phyloP scores from a whole-genome alignment of 768 basidiomycete species.

The Phanerodontia chrysosporium region DNA sequence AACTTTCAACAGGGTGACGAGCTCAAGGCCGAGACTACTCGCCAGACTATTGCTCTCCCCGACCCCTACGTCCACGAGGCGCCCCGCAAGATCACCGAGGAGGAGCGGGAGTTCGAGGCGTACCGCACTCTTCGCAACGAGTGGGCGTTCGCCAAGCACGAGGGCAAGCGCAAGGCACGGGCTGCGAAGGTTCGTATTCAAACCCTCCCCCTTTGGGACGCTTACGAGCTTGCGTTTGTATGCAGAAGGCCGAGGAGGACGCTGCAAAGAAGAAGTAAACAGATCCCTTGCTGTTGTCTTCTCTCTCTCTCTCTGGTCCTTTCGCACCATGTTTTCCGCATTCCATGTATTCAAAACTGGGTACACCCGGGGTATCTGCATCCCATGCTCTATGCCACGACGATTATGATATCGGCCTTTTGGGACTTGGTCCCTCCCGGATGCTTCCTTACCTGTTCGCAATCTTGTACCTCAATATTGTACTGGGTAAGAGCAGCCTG shows the following conservation, averaged over 20 bases:
- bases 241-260: constrained; percentile 86
- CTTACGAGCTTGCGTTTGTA: constrained; percentile 15
- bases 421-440: neutral
- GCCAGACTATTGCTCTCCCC: constrained; percentile 63
- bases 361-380: constrained; percentile 27
- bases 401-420: constrained; percentile 20
- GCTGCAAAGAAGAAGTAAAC: constrained; percentile 86
- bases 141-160: constrained; percentile 79
- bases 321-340: constrained; percentile 23
- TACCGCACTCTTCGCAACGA: constrained; percentile 84
- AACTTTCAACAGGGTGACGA: constrained; percentile 64
- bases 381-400: constrained; percentile 30
- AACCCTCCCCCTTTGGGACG: too few relatives aligned
- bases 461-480: neutral
- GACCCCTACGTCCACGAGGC: constrained; percentile 64
- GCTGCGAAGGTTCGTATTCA: constrained; percentile 67
- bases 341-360: constrained; percentile 33
- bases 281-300: constrained; percentile 17
- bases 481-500: constrained; percentile 4
- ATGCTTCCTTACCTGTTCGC: neutral
- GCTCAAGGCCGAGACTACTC: constrained; percentile 73
- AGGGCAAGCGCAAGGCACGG: constrained; percentile 83
- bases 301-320: constrained; percentile 9
- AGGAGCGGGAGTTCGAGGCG: constrained; percentile 87
- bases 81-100: constrained; percentile 89